phyloP scores from a whole-genome alignment of 2,329 filamentous ascomycete genomes.

The Zymoseptoria crescenta region DNA sequence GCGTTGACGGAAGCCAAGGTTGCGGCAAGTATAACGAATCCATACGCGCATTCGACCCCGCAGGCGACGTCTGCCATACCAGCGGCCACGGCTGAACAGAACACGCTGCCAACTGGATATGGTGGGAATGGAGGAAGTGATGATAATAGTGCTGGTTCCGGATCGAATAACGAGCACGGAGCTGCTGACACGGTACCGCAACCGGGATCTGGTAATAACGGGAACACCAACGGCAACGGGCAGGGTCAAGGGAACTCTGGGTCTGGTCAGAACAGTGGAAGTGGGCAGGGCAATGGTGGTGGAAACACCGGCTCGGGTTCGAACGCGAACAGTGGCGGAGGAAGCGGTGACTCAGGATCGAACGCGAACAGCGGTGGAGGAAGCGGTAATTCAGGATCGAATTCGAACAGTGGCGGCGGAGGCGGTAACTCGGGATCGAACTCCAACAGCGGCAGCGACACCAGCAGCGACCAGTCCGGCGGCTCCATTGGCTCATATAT shows the following conservation, averaged over 20 bases:
- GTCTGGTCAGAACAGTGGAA: not conserved
- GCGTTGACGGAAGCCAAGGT: constrained; percentile 14
- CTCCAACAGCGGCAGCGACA: not conserved
- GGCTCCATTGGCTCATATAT: not conserved
- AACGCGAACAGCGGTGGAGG: not conserved
- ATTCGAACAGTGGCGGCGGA: not conserved
- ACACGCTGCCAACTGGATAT: constrained; percentile 3
- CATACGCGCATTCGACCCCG: not conserved
- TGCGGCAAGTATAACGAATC: not conserved
- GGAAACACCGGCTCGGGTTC: not conserved
- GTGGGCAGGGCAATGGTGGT: not conserved
- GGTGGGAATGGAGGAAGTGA: not conserved
- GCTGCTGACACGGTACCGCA: not conserved
- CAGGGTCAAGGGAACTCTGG: not conserved
- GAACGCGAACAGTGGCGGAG: not conserved
- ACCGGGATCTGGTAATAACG: not conserved
- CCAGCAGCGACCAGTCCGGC: not conserved
- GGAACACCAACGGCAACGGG: not conserved
- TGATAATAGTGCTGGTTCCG: not conserved
- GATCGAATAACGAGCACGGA: not conserved
- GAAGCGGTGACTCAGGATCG: not conserved
- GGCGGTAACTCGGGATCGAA: not conserved
- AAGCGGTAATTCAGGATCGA: not conserved
- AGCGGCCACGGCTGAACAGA: constrained; percentile 9
- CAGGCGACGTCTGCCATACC: not conserved